phyloP scores from a whole-genome alignment of 2,329 filamentous ascomycete genomes.

The Dothideomycetes sp. region DNA sequence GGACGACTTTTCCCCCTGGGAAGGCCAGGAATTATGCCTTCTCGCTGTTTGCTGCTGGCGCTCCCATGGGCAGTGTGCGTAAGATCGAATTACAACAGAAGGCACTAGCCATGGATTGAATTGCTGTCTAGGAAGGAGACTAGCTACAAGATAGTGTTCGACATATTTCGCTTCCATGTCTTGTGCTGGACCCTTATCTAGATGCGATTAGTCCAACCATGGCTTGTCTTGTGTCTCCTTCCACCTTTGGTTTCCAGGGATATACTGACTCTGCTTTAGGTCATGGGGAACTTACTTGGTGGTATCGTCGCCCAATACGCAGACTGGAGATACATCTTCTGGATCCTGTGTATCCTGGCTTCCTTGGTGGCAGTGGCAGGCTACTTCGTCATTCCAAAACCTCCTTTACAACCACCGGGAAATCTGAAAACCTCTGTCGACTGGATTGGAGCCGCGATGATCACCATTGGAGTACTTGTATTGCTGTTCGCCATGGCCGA shows the following conservation, averaged over 20 bases:
- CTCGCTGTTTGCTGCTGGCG: conserved; percentile 53
- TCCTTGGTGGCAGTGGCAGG: conserved; percentile 48
- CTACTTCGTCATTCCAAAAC: conserved; percentile 50
- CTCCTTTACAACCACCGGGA: conserved; percentile 24
- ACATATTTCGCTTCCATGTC: too few species aligned
- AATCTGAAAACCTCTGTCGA: conserved; percentile 45
- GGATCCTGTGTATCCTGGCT: conserved; percentile 52
- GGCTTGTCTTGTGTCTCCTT: too few species aligned
- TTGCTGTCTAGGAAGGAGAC: too few species aligned
- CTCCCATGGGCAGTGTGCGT: conserved; percentile 54
- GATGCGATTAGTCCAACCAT: too few species aligned
- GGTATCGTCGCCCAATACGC: conserved; percentile 55
- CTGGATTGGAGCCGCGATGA: conserved; percentile 56
- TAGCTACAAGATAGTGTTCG: too few species aligned
- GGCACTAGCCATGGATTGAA: too few species aligned
- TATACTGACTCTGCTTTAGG: too few species aligned
- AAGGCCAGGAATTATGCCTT: conserved; percentile 65
- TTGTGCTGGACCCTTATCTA: too few species aligned
- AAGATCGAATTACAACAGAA: too few species aligned
- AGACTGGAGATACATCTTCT: conserved; percentile 61
- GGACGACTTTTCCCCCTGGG: conserved; percentile 57
- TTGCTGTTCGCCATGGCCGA: conserved; percentile 60
- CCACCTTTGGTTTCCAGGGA: too few species aligned
- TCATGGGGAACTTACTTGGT: conserved; percentile 56
- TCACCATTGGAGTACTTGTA: conserved; percentile 53